These are phyloP conservation scores for Aureobasidium sp. DNA, from an alignment of 2,329 filamentous ascomycete species.

Conservation along the genomic window DNA sequence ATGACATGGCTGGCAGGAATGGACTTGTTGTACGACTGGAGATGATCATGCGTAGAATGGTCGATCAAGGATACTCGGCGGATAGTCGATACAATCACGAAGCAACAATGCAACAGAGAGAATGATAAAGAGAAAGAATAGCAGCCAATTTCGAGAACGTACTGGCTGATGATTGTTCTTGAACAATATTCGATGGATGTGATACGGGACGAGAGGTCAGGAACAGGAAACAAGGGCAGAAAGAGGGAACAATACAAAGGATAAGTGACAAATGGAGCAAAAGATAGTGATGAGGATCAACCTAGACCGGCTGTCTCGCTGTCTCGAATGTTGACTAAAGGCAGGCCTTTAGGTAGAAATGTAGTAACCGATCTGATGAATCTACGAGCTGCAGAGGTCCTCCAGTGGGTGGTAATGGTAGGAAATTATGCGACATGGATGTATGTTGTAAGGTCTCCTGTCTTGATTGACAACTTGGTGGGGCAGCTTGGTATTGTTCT, in stretches of 20 bases:
- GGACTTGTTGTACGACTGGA: background rate
- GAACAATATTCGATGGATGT: background rate
- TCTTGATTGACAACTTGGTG: background rate
- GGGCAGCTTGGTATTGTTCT: conserved; percentile 26
- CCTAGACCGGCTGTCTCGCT: background rate
- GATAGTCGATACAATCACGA: background rate
- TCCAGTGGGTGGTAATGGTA: no score
- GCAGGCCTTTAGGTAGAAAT: background rate
- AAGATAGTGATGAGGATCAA: background rate
- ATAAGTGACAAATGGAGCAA: conserved; percentile 1
- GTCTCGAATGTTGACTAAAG: background rate
- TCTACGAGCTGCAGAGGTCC: no score
- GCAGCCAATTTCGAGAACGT: background rate
- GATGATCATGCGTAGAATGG: background rate
- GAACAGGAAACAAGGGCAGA: background rate
- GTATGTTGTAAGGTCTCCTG: background rate
- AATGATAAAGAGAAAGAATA: background rate
- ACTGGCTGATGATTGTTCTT: conserved; percentile 8
- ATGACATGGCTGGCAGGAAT: background rate
- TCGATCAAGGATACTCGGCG: background rate
- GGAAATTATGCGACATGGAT: background rate
- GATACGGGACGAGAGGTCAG: background rate
- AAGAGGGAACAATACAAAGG: conserved; percentile 18
- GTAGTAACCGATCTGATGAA: background rate
- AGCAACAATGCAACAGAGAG: conserved; percentile 2